A percentile compares a stretch with the other conserved stretches of the same genome.
phyloP scores from a whole-genome alignment of 2,329 filamentous ascomycete species.

The Diaporthe humulicola region DNA sequence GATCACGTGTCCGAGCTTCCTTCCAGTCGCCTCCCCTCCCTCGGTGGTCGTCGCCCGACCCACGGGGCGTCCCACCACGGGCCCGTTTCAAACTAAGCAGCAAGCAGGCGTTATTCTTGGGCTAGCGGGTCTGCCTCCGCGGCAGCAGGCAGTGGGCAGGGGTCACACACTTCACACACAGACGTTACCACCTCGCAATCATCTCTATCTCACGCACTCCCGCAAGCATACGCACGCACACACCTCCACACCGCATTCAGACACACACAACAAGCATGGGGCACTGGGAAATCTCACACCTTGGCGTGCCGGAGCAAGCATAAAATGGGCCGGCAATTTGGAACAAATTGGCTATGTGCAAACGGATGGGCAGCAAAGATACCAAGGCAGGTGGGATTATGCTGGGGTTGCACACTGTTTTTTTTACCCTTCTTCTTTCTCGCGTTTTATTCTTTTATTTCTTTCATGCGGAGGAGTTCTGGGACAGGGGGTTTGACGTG shows the following conservation, averaged over 20 bases:
- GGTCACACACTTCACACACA: conserved; percentile 23
- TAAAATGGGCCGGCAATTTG: conserved; percentile 32
- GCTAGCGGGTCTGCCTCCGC: conserved; percentile 10
- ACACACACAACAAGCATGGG: conserved; percentile 30
- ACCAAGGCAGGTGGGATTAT: conserved; percentile 28
- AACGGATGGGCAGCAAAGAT: conserved; percentile 30
- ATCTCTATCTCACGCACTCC: conserved; percentile 19
- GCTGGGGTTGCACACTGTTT: not conserved
- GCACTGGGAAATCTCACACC: conserved; percentile 19
- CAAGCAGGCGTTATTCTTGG: conserved; percentile 7
- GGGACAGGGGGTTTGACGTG: not conserved
- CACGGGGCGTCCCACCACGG: conserved; percentile 17
- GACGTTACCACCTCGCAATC: conserved; percentile 21
- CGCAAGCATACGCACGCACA: conserved; percentile 25
- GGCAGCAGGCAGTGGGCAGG: conserved; percentile 9
- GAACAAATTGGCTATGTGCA: conserved; percentile 27
- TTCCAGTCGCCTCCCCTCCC: not conserved
- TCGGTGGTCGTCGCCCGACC: conserved; percentile 7
- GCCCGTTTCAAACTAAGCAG: conserved; percentile 22
- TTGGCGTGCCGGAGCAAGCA: conserved; percentile 34
- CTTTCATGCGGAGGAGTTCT: conserved; percentile 31
- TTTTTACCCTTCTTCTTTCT: not conserved
- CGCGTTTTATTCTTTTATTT: not conserved
- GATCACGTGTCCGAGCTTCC: conserved; percentile 15
- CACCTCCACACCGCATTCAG: conserved; percentile 19